phyloP scores from a whole-genome alignment of 805 yeast genomes.

The Saturnispora zaruensis region DNA sequence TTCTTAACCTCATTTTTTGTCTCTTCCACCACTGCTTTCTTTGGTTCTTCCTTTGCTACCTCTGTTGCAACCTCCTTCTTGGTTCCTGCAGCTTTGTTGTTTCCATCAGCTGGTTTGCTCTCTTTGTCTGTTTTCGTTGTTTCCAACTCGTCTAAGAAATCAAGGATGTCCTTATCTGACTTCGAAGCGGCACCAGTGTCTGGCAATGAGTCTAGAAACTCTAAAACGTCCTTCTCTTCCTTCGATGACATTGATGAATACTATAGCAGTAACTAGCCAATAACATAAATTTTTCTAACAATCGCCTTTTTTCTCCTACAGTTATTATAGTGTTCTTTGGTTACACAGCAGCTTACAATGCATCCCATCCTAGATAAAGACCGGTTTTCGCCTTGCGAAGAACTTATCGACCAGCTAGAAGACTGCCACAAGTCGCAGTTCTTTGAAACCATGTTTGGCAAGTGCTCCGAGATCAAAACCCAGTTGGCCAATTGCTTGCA shows the following conservation, averaged over 20 bases:
- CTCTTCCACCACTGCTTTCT: not conserved
- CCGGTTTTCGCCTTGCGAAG: constrained; percentile 51
- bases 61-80: not conserved
- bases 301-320: not conserved
- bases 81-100: not conserved
- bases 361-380: constrained; percentile 25
- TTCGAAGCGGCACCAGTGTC: constrained; percentile 27
- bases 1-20: not conserved
- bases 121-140: constrained; percentile 1
- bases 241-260: not conserved
- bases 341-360: constrained; percentile 11
- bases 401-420: constrained; percentile 78
- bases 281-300: not conserved
- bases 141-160: constrained; percentile 57
- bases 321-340: not conserved
- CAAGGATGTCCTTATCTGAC: constrained; percentile 43
- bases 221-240: constrained; percentile 65
- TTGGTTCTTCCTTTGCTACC: not conserved
- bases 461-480: constrained; percentile 77
- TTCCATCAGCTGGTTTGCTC: not conserved
- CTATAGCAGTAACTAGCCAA: not conserved
- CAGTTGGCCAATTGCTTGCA: constrained; percentile 75
- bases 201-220: constrained; percentile 73
- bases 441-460: constrained; percentile 64
- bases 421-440: constrained; percentile 74